Percentiles rank a stretch among this genome's conserved stretches.
Evolutionary conservation across 129 eudicot species (phyloP).

Genomic region (Apium graveolens): DNA sequence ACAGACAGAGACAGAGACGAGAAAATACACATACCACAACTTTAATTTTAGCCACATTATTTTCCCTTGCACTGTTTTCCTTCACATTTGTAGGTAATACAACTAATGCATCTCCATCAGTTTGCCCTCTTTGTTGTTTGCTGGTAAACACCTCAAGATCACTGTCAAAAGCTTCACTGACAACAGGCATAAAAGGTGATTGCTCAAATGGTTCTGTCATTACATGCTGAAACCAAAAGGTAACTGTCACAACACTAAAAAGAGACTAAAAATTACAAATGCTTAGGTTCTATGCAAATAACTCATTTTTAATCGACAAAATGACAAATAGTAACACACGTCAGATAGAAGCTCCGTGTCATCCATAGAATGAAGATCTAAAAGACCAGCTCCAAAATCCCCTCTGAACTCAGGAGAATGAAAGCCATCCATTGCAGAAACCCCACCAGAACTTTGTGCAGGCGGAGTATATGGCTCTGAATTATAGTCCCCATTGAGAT

Average conservation of each 20-base stretch:
- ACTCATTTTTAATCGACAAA: background rate
- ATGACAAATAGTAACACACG: constrained; percentile 28
- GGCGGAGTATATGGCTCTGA: constrained; percentile 84
- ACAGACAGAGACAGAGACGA: background rate
- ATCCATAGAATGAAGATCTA: constrained; percentile 98
- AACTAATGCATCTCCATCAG: constrained; percentile 47
- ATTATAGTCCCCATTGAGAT: constrained; percentile 78
- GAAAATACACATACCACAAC: constrained; percentile 66
- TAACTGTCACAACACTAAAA: background rate
- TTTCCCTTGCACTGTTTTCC: constrained; percentile 67
- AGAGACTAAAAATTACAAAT: background rate
- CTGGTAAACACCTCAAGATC: constrained; percentile 39
- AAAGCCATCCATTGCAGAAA: constrained; percentile 49
- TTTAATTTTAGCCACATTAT: constrained; percentile 90
- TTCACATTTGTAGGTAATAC: constrained; percentile 45
- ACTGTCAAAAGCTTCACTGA: constrained; percentile 41
- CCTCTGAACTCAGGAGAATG: constrained; percentile 84
- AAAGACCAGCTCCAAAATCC: constrained; percentile 98
- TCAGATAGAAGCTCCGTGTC: constrained; percentile 95
- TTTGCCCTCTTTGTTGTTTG: constrained; percentile 54
- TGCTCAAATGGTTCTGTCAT: constrained; percentile 86
- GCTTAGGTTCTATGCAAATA: background rate
- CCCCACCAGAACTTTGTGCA: constrained; percentile 59
- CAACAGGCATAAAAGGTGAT: constrained; percentile 67
- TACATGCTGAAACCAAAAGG: constrained; percentile 53